Evolutionary conservation across 2,329 filamentous ascomycete genomes (phyloP).

Genomic region (Grosmannia penicillata): DNA sequence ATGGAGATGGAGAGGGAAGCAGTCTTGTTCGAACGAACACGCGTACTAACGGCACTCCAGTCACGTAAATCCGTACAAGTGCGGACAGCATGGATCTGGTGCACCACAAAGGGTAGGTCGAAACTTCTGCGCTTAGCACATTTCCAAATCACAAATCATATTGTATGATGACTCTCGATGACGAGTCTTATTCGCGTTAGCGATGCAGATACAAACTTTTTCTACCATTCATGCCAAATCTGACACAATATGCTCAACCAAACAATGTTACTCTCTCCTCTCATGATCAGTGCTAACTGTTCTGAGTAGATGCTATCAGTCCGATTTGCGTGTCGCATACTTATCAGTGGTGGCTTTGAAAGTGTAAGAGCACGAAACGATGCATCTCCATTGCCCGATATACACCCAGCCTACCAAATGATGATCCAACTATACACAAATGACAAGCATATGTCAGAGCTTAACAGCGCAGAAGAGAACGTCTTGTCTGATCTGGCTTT

Average conservation of each 20-base stretch:
- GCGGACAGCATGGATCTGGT: too few relatives aligned
- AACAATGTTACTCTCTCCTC: background rate
- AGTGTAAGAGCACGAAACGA: too few relatives aligned
- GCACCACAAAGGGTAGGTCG: too few relatives aligned
- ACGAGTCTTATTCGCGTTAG: constrained; percentile 65
- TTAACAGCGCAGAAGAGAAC: constrained; percentile 34
- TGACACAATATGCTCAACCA: too few relatives aligned
- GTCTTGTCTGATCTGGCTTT: constrained; percentile 31
- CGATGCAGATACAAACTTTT: constrained; percentile 52
- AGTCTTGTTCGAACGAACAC: too few relatives aligned
- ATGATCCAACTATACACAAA: constrained; percentile 69
- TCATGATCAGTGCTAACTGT: background rate
- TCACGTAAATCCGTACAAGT: too few relatives aligned
- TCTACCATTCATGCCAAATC: constrained; percentile 58
- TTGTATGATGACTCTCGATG: constrained; percentile 44
- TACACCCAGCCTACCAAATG: too few relatives aligned
- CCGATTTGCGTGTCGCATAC: background rate
- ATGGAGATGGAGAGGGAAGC: too few relatives aligned
- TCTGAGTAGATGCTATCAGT: background rate
- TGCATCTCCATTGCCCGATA: too few relatives aligned
- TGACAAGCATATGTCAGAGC: constrained; percentile 99
- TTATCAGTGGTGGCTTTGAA: too few relatives aligned
- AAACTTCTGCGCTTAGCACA: background rate
- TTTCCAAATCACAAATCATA: constrained; percentile 1
- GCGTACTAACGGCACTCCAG: too few relatives aligned